Conservation (phyloP, 2,329 filamentous ascomycete species). For the Cladosporium sp. region DNA sequence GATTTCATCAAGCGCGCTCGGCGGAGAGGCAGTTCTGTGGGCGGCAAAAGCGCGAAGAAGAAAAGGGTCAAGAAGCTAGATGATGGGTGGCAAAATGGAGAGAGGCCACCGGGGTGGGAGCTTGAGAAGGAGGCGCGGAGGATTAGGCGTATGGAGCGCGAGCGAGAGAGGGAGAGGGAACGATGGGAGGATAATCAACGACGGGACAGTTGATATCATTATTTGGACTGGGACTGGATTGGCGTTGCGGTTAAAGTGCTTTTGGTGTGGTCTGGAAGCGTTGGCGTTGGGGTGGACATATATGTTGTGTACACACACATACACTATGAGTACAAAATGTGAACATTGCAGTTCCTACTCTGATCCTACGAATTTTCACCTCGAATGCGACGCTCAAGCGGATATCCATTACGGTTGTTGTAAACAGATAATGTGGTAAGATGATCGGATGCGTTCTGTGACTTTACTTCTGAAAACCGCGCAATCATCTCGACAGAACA, state of each 20-base stretch:
- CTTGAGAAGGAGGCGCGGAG: constrained; percentile 34
- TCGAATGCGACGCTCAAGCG: too few species aligned
- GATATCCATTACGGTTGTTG: too few species aligned
- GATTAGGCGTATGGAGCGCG: constrained; percentile 16
- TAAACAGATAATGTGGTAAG: not conserved
- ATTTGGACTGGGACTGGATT: not conserved
- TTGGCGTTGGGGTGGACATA: not conserved
- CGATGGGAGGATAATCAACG: not conserved
- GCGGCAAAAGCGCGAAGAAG: constrained; percentile 1
- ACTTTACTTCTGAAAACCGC: not conserved
- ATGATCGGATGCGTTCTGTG: not conserved
- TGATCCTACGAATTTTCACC: not conserved
- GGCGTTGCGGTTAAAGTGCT: not conserved
- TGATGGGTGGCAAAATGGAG: constrained; percentile 37
- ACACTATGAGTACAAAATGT: not conserved
- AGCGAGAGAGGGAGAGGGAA: constrained; percentile 5
- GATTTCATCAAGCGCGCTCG: constrained; percentile 15
- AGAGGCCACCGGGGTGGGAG: constrained; percentile 36
- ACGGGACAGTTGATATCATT: constrained; percentile 1
- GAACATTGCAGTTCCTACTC: not conserved
- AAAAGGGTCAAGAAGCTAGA: constrained; percentile 29
- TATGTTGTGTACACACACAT: not conserved
- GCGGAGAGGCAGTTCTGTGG: constrained; percentile 7
- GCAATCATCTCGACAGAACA: not conserved
- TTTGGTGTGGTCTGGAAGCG: not conserved